Conservation (phyloP, 2,329 filamentous ascomycete species). For the Xylariales sp. region DNA sequence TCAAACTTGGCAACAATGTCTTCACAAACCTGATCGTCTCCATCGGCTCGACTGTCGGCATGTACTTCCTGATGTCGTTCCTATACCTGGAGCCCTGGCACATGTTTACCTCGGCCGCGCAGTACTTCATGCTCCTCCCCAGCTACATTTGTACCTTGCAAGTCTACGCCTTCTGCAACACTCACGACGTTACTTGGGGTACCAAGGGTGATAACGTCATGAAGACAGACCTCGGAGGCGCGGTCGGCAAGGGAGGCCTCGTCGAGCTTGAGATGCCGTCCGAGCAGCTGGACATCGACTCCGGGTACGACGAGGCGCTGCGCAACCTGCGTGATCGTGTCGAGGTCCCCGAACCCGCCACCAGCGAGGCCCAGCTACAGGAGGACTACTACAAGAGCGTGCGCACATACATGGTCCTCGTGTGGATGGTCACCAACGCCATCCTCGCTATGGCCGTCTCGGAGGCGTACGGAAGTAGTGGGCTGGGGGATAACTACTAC, state of each 20-base stretch:
- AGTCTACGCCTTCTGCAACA: slow-evolving; percentile 98
- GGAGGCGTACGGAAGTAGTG: slow-evolving; percentile 71
- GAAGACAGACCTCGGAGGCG: slow-evolving; percentile 85
- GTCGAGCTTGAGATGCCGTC: slow-evolving; percentile 97
- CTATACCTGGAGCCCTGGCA: slow-evolving; percentile 98
- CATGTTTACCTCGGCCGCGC: slow-evolving; percentile 86
- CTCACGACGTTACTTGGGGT: slow-evolving; percentile 97
- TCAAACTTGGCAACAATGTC: slow-evolving; percentile 74
- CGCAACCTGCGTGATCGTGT: slow-evolving; percentile 92
- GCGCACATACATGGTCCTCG: slow-evolving; percentile 94
- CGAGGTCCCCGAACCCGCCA: slow-evolving; percentile 61
- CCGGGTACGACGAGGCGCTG: slow-evolving; percentile 92
- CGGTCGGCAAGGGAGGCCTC: slow-evolving; percentile 68
- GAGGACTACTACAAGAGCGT: slow-evolving; percentile 99
- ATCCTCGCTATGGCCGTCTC: slow-evolving; percentile 89
- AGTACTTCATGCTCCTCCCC: slow-evolving; percentile 91
- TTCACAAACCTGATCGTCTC: slow-evolving; percentile 95
- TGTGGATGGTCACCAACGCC: slow-evolving; percentile 90
- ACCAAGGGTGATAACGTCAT: slow-evolving; percentile 98
- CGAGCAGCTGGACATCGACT: slow-evolving; percentile 97
- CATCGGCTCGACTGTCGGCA: slow-evolving; percentile 78
- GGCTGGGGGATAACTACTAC: slow-evolving; percentile 81
- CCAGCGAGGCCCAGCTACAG: slow-evolving; percentile 78
- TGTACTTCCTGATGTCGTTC: slow-evolving; percentile 96
- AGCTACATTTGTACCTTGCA: slow-evolving; percentile 96